Conservation (phyloP, 2,329 filamentous ascomycete genomes). For the Calonectria leucothoes region DNA sequence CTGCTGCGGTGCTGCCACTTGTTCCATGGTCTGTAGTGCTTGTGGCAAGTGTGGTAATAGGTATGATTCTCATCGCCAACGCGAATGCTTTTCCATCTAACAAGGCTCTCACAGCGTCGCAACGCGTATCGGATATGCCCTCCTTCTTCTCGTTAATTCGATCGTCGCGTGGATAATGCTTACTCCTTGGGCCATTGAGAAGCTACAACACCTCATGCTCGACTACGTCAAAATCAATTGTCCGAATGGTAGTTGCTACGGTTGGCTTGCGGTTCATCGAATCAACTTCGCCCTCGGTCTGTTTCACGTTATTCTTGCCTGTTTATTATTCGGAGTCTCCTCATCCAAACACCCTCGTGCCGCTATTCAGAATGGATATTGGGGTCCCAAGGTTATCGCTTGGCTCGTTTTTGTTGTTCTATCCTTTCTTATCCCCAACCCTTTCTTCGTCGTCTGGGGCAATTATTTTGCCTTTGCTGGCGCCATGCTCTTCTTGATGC, state of each 20-base stretch:
- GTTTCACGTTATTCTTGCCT: conserved; percentile 89
- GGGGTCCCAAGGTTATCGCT: conserved; percentile 93
- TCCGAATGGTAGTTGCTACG: conserved; percentile 89
- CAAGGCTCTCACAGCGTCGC: conserved; percentile 74
- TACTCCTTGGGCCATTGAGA: conserved; percentile 97
- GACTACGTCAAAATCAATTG: conserved; percentile 98
- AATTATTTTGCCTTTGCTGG: conserved; percentile 91
- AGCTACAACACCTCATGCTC: conserved; percentile 89
- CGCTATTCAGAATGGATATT: conserved; percentile 95
- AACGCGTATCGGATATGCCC: conserved; percentile 94
- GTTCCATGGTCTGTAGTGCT: conserved; percentile 93
- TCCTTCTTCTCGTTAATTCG: conserved; percentile 95
- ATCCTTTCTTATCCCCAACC: conserved; percentile 95
- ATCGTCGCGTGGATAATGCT: conserved; percentile 99
- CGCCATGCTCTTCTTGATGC: conserved; percentile 92
- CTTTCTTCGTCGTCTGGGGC: conserved; percentile 95
- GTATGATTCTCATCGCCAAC: conserved; percentile 53
- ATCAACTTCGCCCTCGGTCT: conserved; percentile 98
- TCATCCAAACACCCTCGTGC: conserved; percentile 90
- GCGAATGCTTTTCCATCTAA: background rate
- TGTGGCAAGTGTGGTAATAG: conserved; percentile 98
- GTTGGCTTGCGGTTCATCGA: conserved; percentile 95
- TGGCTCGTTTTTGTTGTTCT: conserved; percentile 90
- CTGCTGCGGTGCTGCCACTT: conserved; percentile 96
- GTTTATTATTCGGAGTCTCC: conserved; percentile 86